These are phyloP conservation scores for Rhodocollybia butyracea DNA, from an alignment of 768 basidiomycete species.

Conservation along the genomic window DNA sequence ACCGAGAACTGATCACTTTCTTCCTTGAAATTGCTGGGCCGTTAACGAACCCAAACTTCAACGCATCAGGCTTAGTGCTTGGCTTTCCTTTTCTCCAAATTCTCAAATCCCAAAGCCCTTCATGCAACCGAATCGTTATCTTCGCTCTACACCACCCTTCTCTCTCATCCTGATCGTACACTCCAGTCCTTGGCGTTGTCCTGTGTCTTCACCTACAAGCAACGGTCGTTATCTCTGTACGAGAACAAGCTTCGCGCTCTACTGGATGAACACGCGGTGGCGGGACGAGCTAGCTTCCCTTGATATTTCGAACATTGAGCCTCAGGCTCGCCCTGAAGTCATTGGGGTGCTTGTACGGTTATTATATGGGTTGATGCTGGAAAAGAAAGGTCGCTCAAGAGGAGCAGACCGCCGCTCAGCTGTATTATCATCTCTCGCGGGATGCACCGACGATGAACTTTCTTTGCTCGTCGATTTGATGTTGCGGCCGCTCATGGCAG, in stretches of 20 bases:
- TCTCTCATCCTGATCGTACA: conserved; percentile 80
- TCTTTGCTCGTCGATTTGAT: conserved; percentile 81
- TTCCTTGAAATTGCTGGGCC: conserved; percentile 59
- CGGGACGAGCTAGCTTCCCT: conserved; percentile 82
- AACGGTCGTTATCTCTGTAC: conserved; percentile 47
- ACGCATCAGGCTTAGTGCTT: conserved; percentile 63
- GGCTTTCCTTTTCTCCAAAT: conserved; percentile 89
- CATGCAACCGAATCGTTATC: conserved; percentile 64
- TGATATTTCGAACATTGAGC: conserved; percentile 53
- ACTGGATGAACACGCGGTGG: conserved; percentile 84
- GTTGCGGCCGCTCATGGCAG: conserved; percentile 61
- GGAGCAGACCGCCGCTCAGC: conserved; percentile 73
- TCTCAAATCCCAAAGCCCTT: conserved; percentile 90
- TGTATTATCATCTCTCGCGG: conserved; percentile 66
- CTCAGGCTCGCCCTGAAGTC: conserved; percentile 57
- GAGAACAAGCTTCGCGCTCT: conserved; percentile 67
- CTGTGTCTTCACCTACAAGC: conserved; percentile 83
- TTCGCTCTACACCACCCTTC: conserved; percentile 62
- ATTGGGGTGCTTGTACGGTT: conserved; percentile 72
- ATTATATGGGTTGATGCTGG: conserved; percentile 85
- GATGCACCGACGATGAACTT: conserved; percentile 73
- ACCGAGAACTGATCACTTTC: conserved; percentile 80
- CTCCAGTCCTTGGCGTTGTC: conserved; percentile 74
- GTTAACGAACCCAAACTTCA: conserved; percentile 40
- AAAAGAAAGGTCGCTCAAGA: conserved; percentile 65